Evolutionary conservation across 805 yeast species (phyloP).

Genomic region (Suhomyces xylopsoci): DNA sequence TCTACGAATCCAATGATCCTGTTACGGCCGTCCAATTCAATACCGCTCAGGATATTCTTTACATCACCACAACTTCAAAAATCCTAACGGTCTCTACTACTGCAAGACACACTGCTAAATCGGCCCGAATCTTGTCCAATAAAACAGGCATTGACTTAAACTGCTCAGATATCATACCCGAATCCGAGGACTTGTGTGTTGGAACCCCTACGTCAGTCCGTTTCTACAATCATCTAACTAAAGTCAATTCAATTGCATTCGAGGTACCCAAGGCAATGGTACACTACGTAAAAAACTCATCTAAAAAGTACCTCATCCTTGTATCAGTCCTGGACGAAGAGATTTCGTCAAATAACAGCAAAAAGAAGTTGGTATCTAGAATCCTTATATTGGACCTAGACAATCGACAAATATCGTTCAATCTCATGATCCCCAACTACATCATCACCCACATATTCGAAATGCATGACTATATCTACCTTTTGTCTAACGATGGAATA

Average conservation of each 20-base stretch:
- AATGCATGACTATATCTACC: conserved; percentile 54
- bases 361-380: conserved; percentile 43
- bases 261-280: conserved; percentile 55
- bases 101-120: conserved; percentile 73
- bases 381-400: conserved; percentile 65
- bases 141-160: conserved; percentile 49
- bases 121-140: conserved; percentile 45
- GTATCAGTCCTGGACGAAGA: conserved; percentile 46
- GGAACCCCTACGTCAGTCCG: conserved; percentile 63
- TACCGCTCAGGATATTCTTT: conserved; percentile 50
- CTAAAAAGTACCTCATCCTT: conserved; percentile 54
- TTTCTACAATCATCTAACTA: conserved; percentile 56
- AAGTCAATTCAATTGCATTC: conserved; percentile 52
- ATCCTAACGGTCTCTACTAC: conserved; percentile 70
- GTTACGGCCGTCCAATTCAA: conserved; percentile 71
- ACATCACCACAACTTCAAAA: conserved; percentile 71
- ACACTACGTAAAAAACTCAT: conserved; percentile 32
- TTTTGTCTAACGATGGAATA: conserved; percentile 73
- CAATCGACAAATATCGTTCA: conserved; percentile 69
- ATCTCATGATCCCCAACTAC: conserved; percentile 59
- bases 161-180: conserved; percentile 43
- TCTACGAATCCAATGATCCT: conserved; percentile 75
- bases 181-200: conserved; percentile 54
- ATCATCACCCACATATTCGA: conserved; percentile 57
- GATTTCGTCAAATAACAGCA: conserved; percentile 3